Conservation (phyloP, 192 early-diverging fungal genomes). For the Gaertneriomyces sp. region DNA sequence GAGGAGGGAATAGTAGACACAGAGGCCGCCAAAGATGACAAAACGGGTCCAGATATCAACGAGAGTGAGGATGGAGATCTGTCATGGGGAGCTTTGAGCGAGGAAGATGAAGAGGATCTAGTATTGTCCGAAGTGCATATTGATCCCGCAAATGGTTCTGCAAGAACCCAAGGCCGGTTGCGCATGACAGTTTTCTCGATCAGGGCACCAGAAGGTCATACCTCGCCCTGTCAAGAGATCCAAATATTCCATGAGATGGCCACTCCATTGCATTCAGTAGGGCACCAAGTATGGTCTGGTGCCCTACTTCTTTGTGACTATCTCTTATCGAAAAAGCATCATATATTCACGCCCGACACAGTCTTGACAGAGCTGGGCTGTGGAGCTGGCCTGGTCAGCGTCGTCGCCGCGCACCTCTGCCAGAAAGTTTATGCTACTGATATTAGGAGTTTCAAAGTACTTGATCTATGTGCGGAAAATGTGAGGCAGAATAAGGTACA, state of each 20-base stretch:
- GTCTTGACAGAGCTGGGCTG: slow-evolving; percentile 30
- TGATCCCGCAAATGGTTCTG: slow-evolving; percentile 2
- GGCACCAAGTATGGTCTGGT: slow-evolving; percentile 35
- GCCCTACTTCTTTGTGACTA: slow-evolving; percentile 32
- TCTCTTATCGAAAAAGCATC: slow-evolving; percentile 4
- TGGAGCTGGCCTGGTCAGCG: slow-evolving; percentile 28
- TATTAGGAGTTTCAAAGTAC: slow-evolving; percentile 5
- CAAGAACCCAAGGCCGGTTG: neutral
- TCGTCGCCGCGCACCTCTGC: neutral
- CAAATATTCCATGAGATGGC: slow-evolving; percentile 28
- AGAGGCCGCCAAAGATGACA: too few species aligned
- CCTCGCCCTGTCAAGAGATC: neutral
- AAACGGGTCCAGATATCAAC: too few species aligned
- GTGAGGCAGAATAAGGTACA: slow-evolving; percentile 1
- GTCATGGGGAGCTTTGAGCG: neutral
- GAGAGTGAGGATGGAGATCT: too few species aligned
- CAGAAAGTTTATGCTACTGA: slow-evolving; percentile 31
- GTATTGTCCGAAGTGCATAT: slow-evolving; percentile 34
- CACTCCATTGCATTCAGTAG: slow-evolving; percentile 18
- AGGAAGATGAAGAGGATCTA: slow-evolving; percentile 22
- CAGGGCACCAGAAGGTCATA: neutral
- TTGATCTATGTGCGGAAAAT: slow-evolving; percentile 20
- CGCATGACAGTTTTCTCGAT: slow-evolving; percentile 5
- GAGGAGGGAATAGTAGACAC: too few species aligned
- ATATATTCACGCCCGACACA: neutral